Evolutionary conservation across 371 early-diverging fungal genomes (phyloP), one percentile per base, ranked within the genome.

Genomic region (Smittium culicis): DNA sequence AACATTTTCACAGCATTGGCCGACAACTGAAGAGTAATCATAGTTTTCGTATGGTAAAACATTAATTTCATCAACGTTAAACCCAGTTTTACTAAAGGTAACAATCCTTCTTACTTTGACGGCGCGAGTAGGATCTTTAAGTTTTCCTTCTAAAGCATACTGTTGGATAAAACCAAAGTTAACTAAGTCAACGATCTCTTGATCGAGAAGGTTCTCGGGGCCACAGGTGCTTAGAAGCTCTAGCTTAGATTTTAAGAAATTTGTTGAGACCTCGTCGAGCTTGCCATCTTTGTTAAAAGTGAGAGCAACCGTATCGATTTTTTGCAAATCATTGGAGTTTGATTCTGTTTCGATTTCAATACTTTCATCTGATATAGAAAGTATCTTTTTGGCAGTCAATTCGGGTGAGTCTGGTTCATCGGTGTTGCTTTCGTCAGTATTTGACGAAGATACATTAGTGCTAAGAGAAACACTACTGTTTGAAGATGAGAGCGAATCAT

Each of bases 1-100:
- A 11, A 97, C 95, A 77, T 96, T 97, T 74, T 97, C 98, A 73
- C 96, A 96, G 80, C 96, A 96, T 66, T 88, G 87, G 1, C 95
- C 95, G 70, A 86, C 80, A 2, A 97, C 92, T 70, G 86, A 86
- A 70, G 83, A 78, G 75, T 94, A 96, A 72, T 92, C 90, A 70
- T 92, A 94, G 71, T 88, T 83, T 63, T 86, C 76, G 69, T 86
- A 74, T 24, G 96, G 96, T 59, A 95, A 74, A 8, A 79, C 69
- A 60, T 85, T 82, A 20, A 77, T 54, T 70, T 89, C 87, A 8
- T 89, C 77, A 1, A 85, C 82, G 69, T 83, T 80, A 35, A 87
- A 82, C 24, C 76, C 71, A 0, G 86, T 84, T n/a, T 83, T 85
- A 34, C 88, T 83, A 25, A 89, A 86, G 32, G 88, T 84, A 32